Conservation (phyloP, 116 monocot species). For the Zostera marina region DNA sequence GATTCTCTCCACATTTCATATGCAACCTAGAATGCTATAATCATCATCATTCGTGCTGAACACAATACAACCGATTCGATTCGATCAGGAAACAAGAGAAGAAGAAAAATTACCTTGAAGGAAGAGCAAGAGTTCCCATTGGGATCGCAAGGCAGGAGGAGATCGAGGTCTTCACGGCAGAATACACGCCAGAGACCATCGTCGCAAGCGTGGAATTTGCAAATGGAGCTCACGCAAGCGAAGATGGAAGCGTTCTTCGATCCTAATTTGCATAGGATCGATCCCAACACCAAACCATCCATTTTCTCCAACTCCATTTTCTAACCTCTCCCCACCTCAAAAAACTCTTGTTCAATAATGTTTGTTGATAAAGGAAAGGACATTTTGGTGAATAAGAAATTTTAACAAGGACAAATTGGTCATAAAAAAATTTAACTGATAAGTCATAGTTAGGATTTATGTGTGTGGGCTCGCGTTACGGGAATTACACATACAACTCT, state of each 20-base stretch:
- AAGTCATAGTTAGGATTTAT: too few relatives aligned
- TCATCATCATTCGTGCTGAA: neutral
- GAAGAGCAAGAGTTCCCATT: constrained; percentile 38
- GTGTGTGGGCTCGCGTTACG: too few relatives aligned
- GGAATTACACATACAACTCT: too few relatives aligned
- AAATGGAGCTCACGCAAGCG: constrained; percentile 45
- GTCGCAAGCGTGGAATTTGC: constrained; percentile 25
- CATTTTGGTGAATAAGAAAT: too few relatives aligned
- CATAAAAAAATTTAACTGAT: too few relatives aligned
- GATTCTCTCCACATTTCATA: constrained; percentile 59
- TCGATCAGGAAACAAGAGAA: neutral
- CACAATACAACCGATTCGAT: neutral
- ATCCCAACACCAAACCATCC: constrained; percentile 36
- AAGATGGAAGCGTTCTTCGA: constrained; percentile 16
- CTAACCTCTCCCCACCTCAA: too few relatives aligned
- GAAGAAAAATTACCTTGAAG: constrained; percentile 38
- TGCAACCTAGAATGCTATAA: constrained; percentile 27
- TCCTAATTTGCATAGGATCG: constrained; percentile 27
- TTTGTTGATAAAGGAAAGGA: too few relatives aligned
- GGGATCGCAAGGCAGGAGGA: constrained; percentile 31
- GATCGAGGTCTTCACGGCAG: constrained; percentile 45
- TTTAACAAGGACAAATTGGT: too few relatives aligned
- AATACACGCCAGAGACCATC: constrained; percentile 58
- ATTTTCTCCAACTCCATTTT: constrained; percentile 30
- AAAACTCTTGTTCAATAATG: too few relatives aligned